Evolutionary conservation across 2,329 filamentous ascomycete genomes (phyloP).

Genomic region (Fusarium tjaetaba): DNA sequence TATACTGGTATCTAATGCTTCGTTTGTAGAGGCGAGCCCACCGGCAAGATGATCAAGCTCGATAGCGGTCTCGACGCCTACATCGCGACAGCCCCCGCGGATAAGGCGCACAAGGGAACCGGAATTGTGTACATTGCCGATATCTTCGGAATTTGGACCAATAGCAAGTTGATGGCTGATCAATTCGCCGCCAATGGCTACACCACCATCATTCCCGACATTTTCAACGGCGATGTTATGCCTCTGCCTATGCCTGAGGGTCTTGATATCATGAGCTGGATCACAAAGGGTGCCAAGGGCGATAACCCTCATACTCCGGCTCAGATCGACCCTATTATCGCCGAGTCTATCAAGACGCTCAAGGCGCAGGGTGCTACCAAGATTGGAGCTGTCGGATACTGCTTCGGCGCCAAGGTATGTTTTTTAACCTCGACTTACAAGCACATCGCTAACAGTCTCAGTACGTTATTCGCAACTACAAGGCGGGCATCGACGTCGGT

Average conservation of each 20-base stretch:
- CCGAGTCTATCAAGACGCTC: slow-evolving; percentile 62
- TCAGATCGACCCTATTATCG: slow-evolving; percentile 48
- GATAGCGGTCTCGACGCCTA: slow-evolving; percentile 59
- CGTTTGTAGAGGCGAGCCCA: slow-evolving; percentile 56
- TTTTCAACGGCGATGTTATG: slow-evolving; percentile 52
- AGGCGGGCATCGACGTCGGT: slow-evolving; percentile 64
- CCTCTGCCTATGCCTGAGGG: slow-evolving; percentile 39
- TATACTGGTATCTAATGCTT: neutral
- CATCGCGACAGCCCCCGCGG: slow-evolving; percentile 56
- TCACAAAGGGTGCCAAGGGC: slow-evolving; percentile 55
- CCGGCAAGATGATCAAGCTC: slow-evolving; percentile 58
- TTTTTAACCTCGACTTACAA: fast-evolving
- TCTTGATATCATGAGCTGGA: slow-evolving; percentile 48
- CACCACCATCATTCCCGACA: slow-evolving; percentile 50
- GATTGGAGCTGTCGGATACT: slow-evolving; percentile 70
- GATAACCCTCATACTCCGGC: slow-evolving; percentile 56
- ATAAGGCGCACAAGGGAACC: slow-evolving; percentile 38
- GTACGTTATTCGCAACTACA: slow-evolving; percentile 76
- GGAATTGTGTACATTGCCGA: slow-evolving; percentile 53
- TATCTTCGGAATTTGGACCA: slow-evolving; percentile 52
- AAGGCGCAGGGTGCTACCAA: slow-evolving; percentile 60
- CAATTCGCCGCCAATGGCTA: slow-evolving; percentile 52
- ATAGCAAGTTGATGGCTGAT: slow-evolving; percentile 56
- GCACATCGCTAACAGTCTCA: slow-evolving; percentile 41
- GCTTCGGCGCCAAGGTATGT: slow-evolving; percentile 71